phyloP scores from a whole-genome alignment of 1,139 yeast genomes.

The Magnusiomyces fungicola region DNA sequence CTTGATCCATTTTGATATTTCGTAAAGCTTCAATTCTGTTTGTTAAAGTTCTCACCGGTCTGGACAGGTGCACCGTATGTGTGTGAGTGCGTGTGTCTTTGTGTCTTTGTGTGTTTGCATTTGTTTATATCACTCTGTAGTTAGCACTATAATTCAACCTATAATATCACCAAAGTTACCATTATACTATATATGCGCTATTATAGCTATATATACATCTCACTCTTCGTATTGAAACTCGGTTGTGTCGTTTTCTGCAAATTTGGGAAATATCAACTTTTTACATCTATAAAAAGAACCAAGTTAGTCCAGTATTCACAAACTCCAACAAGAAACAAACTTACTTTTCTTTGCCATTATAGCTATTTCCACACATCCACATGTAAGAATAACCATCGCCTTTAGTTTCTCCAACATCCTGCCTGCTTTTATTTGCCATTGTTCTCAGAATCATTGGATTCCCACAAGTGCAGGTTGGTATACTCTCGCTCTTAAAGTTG shows the following conservation, averaged over 20 bases:
- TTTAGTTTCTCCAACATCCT: conserved; percentile 7
- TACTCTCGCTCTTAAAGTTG: conserved; percentile 29
- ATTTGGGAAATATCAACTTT: conserved; percentile 7
- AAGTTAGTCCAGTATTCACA: neutral
- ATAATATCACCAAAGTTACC: too few relatives aligned
- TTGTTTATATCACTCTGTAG: too few relatives aligned
- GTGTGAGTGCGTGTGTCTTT: too few relatives aligned
- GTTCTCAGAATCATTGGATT: conserved; percentile 41
- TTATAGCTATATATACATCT: too few relatives aligned
- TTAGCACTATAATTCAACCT: too few relatives aligned
- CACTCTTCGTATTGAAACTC: neutral
- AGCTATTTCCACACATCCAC: conserved; percentile 42
- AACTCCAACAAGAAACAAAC: neutral
- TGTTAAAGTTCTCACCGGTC: too few relatives aligned
- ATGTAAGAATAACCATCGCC: conserved; percentile 32
- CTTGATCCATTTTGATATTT: too few relatives aligned
- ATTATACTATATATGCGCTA: too few relatives aligned
- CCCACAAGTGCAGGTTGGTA: conserved; percentile 48
- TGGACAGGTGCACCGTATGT: too few relatives aligned
- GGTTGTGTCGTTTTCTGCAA: conserved; percentile 1
- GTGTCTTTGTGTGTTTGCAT: too few relatives aligned
- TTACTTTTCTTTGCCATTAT: conserved; percentile 28
- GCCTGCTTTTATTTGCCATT: conserved; percentile 25
- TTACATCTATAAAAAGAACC: conserved; percentile 3
- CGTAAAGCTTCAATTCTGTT: too few relatives aligned